Evolutionary conservation across 106 monocot species (phyloP), one percentile per base, ranked within the genome.

Genomic region (Chionographis japonica): DNA sequence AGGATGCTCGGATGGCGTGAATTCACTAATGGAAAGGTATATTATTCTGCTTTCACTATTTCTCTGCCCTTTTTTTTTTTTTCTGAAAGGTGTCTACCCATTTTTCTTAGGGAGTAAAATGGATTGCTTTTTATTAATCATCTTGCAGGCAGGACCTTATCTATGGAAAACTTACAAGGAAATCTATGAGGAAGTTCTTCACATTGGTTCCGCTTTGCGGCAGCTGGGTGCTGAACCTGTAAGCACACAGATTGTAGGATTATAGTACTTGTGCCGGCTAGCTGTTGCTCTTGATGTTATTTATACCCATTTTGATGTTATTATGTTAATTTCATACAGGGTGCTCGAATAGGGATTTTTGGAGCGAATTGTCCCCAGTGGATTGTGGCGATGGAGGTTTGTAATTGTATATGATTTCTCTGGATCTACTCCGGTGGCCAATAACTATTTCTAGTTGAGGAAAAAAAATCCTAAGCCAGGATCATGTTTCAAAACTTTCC

Each of bases 1-100:
- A 78, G 63, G 66, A 92, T 97, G 95, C 92, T 97, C 40, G 95
- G 95, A 67, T 89, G 95, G 89, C 86, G 95, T 12, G 84, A 89
- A 54, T 74, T 89, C 15, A 59, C 60, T 10, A 40, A 87, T 52
- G 92, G 92, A 60, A 87, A 82, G 78, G 94, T 94, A 78, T 50
- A n/a, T 49, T n/a, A 60, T 50, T 27, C 27, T 27, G 27, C 27
- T 27, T 27, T 50, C 39, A 52, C 50, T 12, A 17, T 11, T 13
- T 16, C 62, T 40, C 18, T 37, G 20, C 35, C 40, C n/a, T 49
- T 61, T 15, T 64, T 42, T 42, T 69, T 58, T 12, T 2, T 9
- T 36, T 75, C 17, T 52, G 46, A 18, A 20, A 36, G 12, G 4
- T 9, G 4, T 53, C n/a, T n/a, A n/a, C n/a, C 40, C n/a, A 56